phyloP scores from a whole-genome alignment of 176 grass and related monocot species.

The Echinochloa phyllopogon region DNA sequence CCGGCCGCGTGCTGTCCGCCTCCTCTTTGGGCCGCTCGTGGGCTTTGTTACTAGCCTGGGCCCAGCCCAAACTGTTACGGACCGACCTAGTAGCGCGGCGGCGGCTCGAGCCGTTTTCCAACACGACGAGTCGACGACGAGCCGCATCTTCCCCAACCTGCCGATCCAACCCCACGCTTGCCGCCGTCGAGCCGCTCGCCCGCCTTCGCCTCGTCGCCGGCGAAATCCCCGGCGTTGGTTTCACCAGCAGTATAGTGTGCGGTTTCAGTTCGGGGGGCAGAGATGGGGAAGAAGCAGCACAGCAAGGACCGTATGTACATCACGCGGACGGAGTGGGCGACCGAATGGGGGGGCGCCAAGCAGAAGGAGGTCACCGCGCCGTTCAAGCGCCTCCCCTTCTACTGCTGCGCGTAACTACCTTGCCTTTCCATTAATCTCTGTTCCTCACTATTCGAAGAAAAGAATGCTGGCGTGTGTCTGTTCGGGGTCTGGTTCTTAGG shows the following conservation, averaged over 20 bases:
- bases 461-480: not conserved
- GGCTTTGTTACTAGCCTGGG: not conserved
- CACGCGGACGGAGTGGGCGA: slow-evolving; percentile 92
- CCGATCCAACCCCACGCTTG: not conserved
- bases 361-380: slow-evolving; percentile 66
- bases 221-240: slow-evolving; percentile 11
- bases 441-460: not conserved
- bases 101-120: slow-evolving; percentile 33
- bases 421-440: not conserved
- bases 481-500: not conserved
- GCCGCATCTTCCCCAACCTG: slow-evolving; percentile 33
- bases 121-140: slow-evolving; percentile 17
- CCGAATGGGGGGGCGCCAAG: slow-evolving; percentile 97
- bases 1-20: not conserved
- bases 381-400: slow-evolving; percentile 95
- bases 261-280: not conserved
- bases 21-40: not conserved
- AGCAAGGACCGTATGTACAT: slow-evolving; percentile 99
- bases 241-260: not conserved
- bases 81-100: slow-evolving; percentile 13
- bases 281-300: slow-evolving; percentile 99
- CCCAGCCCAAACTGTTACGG: not conserved
- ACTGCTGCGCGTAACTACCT: slow-evolving; percentile 86
- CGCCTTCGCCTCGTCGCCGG: slow-evolving; percentile 35
- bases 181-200: slow-evolving; percentile 36